Percentiles rank a stretch among this genome's conserved stretches.
These are phyloP conservation scores for Acacia melanoxylon DNA, from an alignment of 306 rosid species.

Conservation along the genomic window DNA sequence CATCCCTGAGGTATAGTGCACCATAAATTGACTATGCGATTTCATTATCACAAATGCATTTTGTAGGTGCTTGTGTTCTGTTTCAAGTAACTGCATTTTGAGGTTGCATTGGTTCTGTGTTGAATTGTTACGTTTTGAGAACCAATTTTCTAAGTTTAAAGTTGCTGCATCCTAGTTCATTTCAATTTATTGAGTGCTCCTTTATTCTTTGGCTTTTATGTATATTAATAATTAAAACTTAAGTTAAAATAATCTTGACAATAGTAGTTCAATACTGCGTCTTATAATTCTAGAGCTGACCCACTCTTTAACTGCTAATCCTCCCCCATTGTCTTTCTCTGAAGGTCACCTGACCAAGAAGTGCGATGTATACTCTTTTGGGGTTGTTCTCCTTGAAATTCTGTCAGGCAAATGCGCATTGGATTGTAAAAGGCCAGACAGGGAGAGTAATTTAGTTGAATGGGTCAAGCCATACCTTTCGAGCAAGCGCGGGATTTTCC, in stretches of 20 bases:
- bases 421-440: constrained; percentile 26
- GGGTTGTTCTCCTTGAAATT: constrained; percentile 56
- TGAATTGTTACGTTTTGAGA: background rate
- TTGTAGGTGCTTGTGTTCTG: background rate
- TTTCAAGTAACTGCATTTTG: background rate
- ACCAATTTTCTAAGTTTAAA: background rate
- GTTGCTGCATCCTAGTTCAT: background rate
- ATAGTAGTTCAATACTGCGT: background rate
- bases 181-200: background rate
- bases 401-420: constrained; percentile 70
- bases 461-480: constrained; percentile 89
- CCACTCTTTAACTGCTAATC: constrained; percentile 24
- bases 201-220: background rate
- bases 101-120: background rate
- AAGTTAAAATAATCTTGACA: background rate
- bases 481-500: constrained; percentile 66
- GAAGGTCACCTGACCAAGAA: constrained; percentile 83
- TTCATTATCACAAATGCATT: background rate
- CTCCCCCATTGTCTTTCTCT: constrained; percentile 19
- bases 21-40: background rate
- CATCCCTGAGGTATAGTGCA: no score
- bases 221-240: background rate
- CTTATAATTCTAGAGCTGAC: background rate
- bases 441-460: constrained; percentile 62
- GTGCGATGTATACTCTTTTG: constrained; percentile 89